Evolutionary conservation across 1,284 basidiomycete species (phyloP).

Genomic region (Boletus smithii): DNA sequence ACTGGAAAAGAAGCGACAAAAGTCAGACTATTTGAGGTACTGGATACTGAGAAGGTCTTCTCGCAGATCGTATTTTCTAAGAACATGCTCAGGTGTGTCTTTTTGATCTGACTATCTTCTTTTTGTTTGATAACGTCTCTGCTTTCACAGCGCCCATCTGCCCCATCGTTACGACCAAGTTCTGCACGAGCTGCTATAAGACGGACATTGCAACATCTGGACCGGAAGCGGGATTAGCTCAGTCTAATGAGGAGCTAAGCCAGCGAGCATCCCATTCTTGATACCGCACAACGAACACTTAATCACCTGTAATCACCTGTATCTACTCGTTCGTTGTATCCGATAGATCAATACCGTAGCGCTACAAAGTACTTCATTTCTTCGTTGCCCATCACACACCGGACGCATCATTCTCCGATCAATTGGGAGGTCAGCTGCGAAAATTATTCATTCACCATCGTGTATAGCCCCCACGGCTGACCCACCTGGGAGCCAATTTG

Average conservation of each 20-base stretch:
- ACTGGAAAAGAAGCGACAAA: conserved; percentile 38
- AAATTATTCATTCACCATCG: too few species aligned
- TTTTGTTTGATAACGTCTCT: neutral
- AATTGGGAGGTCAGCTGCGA: too few species aligned
- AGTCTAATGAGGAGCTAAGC: neutral
- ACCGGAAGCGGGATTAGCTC: neutral
- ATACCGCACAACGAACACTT: conserved; percentile 13
- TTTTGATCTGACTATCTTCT: neutral
- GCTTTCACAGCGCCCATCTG: conserved; percentile 52
- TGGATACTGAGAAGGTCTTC: conserved; percentile 72
- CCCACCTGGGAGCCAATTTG: too few species aligned
- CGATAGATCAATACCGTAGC: conserved; percentile 10
- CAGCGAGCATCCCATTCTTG: conserved; percentile 5
- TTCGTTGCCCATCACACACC: neutral
- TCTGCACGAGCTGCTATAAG: conserved; percentile 58
- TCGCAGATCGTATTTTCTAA: conserved; percentile 76
- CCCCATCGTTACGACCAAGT: conserved; percentile 66
- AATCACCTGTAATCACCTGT: conserved; percentile 15
- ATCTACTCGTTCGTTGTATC: conserved; percentile 21
- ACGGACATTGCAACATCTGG: conserved; percentile 3
- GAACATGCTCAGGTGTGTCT: conserved; percentile 71
- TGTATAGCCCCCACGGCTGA: too few species aligned
- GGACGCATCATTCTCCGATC: too few species aligned
- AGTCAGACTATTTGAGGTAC: conserved; percentile 68
- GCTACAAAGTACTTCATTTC: neutral